Evolutionary conservation across 2,329 filamentous ascomycete genomes (phyloP).

Genomic region (Fusarium newnesense): DNA sequence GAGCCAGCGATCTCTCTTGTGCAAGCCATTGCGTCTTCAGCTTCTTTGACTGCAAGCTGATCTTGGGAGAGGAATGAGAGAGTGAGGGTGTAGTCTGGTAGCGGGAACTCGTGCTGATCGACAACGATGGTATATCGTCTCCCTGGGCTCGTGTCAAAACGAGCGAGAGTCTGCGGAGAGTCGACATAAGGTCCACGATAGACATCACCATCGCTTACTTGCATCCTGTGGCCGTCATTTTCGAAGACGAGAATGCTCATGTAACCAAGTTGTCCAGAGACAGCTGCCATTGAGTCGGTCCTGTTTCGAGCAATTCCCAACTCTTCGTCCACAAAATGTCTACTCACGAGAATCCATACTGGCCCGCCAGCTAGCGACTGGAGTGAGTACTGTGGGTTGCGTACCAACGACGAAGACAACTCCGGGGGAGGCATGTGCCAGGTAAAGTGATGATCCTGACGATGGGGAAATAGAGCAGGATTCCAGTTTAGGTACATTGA

Average conservation of each 20-base stretch:
- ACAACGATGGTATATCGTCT: slow-evolving; percentile 70
- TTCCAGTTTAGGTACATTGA: slow-evolving; percentile 99
- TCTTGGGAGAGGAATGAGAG: slow-evolving; percentile 81
- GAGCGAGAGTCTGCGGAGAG: slow-evolving; percentile 89
- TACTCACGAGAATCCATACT: slow-evolving; percentile 86
- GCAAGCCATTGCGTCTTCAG: slow-evolving; percentile 67
- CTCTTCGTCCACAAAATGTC: slow-evolving; percentile 82
- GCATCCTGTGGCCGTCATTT: slow-evolving; percentile 75
- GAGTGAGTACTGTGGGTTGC: slow-evolving; percentile 79
- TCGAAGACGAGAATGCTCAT: slow-evolving; percentile 89
- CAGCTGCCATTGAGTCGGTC: slow-evolving; percentile 54
- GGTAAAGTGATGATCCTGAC: slow-evolving; percentile 89
- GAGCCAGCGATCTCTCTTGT: slow-evolving; percentile 68
- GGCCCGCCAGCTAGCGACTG: slow-evolving; percentile 66
- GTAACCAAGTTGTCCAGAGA: slow-evolving; percentile 74
- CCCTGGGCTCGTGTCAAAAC: slow-evolving; percentile 61
- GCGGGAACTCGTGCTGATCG: slow-evolving; percentile 81
- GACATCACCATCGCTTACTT: slow-evolving; percentile 76
- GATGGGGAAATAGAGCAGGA: slow-evolving; percentile 79
- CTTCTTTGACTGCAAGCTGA: slow-evolving; percentile 69
- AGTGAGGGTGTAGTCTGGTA: slow-evolving; percentile 83
- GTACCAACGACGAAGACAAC: slow-evolving; percentile 65
- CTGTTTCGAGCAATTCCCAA: slow-evolving; percentile 64
- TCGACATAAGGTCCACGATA: slow-evolving; percentile 90
- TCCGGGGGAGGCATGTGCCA: slow-evolving; percentile 73